phyloP scores from a whole-genome alignment of 2,329 filamentous ascomycete genomes.

The Trichoderma koningii region DNA sequence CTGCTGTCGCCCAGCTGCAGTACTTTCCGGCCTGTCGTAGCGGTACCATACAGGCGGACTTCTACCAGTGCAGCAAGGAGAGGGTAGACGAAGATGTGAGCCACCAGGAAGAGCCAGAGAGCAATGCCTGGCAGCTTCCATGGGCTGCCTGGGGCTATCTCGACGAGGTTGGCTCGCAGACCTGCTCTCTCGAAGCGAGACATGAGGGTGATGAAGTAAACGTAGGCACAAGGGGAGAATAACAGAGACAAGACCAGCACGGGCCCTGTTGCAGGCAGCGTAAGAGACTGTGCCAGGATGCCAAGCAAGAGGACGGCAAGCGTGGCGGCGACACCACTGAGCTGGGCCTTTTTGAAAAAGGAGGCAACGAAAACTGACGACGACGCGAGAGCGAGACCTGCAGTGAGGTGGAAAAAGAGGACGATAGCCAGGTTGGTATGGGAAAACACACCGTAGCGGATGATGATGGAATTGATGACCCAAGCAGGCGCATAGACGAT shows the following conservation, averaged over 20 bases:
- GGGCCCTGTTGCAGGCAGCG: conserved; percentile 60
- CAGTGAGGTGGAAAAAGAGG: conserved; percentile 72
- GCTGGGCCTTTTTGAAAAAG: conserved; percentile 84
- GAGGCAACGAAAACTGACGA: conserved; percentile 79
- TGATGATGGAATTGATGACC: conserved; percentile 71
- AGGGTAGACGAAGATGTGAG: conserved; percentile 79
- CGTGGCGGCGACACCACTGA: conserved; percentile 79
- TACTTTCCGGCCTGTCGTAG: conserved; percentile 61
- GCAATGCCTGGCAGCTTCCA: conserved; percentile 73
- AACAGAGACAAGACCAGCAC: conserved; percentile 72
- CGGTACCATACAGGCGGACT: conserved; percentile 72
- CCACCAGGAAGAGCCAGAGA: conserved; percentile 73
- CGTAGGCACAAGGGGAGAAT: conserved; percentile 86
- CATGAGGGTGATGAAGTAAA: conserved; percentile 75
- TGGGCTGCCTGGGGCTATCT: conserved; percentile 63
- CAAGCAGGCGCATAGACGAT: conserved; percentile 80
- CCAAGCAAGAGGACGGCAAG: conserved; percentile 74
- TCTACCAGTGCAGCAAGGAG: conserved; percentile 75
- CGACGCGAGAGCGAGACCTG: conserved; percentile 76
- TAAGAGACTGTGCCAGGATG: conserved; percentile 77
- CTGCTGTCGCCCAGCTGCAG: conserved; percentile 35
- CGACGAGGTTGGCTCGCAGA: conserved; percentile 60
- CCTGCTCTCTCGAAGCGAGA: conserved; percentile 72
- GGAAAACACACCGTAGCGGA: conserved; percentile 64
- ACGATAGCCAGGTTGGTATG: conserved; percentile 66